Base-by-base conservation (phyloP, 768 basidiomycete species). In the Mycena venus region DNA sequence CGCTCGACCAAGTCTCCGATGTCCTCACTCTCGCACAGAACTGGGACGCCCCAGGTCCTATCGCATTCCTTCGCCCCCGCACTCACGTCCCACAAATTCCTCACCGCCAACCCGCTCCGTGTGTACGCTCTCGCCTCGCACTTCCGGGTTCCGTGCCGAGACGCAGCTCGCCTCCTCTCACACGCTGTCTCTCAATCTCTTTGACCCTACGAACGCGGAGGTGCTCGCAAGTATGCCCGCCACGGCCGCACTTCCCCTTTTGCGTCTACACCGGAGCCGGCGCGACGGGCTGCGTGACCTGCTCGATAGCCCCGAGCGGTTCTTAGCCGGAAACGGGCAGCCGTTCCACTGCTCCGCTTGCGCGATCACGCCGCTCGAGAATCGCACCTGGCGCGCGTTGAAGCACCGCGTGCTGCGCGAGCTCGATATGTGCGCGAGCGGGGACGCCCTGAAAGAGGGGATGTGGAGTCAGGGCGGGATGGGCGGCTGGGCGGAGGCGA, bases 41-140 rank as follows among this genome's bases (percentile, higher is more conserved):
- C 78, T 94, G 93, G 87, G 92, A 93, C 59, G 90, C 91, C 79
- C 90, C 89, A 0, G 92, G 92, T 0, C 90, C 91, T 4, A 83
- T 86, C 44, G 88, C 90, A 14, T 85, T 86, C 76, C 86, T 94
- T 70, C 90, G 91, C 63, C 86, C n/a, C 88, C 25, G 86, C 88
- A 1, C 81, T 91, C 40, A 86, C 83, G 65, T 85, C 89, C 1
- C 88, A 87, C 15, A 81, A 83, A 2, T 87, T 92, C 74, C 86
- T 89, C 27, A 80, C 83, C 36, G 79, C 81, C 56, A 75, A 85
- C 63, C 88, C 91, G 0, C 78, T 92, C 17, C 87, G 87, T 34
- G 82, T 91, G 32, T 93, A 91, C 76, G 84, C 86, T 19, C 82
- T 91, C 4, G 89, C 91, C 8, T 88, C 86, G 44, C 91, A 92